phyloP scores from a whole-genome alignment of 805 yeast species.

The Pichia californica region DNA sequence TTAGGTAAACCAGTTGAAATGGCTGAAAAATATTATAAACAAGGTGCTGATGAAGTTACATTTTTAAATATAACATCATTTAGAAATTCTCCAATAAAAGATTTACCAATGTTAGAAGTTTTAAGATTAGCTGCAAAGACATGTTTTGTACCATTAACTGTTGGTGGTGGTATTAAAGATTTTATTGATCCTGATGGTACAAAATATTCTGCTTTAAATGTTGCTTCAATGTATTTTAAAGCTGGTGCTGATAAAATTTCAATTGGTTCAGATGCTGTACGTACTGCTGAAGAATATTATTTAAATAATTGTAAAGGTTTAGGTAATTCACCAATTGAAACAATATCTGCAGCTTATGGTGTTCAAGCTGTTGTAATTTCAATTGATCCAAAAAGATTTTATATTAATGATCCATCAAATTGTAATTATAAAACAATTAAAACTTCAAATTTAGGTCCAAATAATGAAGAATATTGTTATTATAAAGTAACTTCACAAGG shows the following conservation, averaged over 20 bases:
- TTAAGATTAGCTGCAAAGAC: conserved; percentile 76
- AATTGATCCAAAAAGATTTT: conserved; percentile 92
- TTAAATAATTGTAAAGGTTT: conserved; percentile 47
- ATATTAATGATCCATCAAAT: conserved; percentile 54
- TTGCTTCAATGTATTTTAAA: conserved; percentile 85
- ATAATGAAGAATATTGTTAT: conserved; percentile 85
- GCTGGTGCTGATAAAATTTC: conserved; percentile 98
- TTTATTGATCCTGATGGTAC: conserved; percentile 81
- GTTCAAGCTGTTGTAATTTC: conserved; percentile 96
- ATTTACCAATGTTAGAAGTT: conserved; percentile 94
- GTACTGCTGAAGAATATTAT: conserved; percentile 80
- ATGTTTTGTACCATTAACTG: conserved; percentile 93
- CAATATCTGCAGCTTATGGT: conserved; percentile 88
- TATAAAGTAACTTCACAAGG: conserved; percentile 96
- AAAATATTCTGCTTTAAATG: conserved; percentile 74
- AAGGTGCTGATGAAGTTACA: conserved; percentile 97
- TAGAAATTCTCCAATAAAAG: conserved; percentile 86
- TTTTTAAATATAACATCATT: conserved; percentile 93
- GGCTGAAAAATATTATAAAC: conserved; percentile 83
- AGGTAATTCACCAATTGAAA: conserved; percentile 87
- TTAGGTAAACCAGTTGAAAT: conserved; percentile 94
- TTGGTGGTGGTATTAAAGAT: conserved; percentile 97
- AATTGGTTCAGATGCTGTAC: conserved; percentile 96
- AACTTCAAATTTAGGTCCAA: conserved; percentile 69
- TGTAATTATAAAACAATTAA: conserved; percentile 59